These are phyloP conservation scores for Arthrobotrys pseudoclavata DNA, from an alignment of 2,329 filamentous ascomycete genomes.

Conservation along the genomic window DNA sequence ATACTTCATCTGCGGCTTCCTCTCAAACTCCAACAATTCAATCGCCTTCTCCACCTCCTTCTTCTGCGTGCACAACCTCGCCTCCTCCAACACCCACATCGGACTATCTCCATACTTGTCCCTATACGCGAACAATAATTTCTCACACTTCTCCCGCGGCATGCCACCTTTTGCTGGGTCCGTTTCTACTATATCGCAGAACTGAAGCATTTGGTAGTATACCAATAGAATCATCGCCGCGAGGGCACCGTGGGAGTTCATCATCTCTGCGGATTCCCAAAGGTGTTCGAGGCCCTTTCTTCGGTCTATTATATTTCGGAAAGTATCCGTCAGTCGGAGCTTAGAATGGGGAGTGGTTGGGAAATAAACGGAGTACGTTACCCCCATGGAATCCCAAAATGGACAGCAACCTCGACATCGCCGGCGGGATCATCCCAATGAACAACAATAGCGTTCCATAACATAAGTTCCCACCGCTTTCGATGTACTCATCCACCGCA, in stretches of 20 bases:
- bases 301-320: slow-evolving; percentile 71
- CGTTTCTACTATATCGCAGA: slow-evolving; percentile 83
- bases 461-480: slow-evolving; percentile 89
- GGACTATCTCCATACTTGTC: slow-evolving; percentile 82
- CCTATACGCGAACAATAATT: slow-evolving; percentile 80
- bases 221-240: slow-evolving; percentile 83
- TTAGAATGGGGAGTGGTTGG: neutral
- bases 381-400: slow-evolving; percentile 88
- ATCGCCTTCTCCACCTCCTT: slow-evolving; percentile 78
- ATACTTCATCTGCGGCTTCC: slow-evolving; percentile 78
- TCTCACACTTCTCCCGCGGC: slow-evolving; percentile 76
- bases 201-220: slow-evolving; percentile 86
- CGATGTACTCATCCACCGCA: slow-evolving; percentile 82
- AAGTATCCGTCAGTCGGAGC: neutral
- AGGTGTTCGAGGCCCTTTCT: slow-evolving; percentile 85
- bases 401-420: slow-evolving; percentile 86
- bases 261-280: slow-evolving; percentile 87
- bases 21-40: slow-evolving; percentile 73
- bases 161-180: slow-evolving; percentile 77
- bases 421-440: slow-evolving; percentile 91
- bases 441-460: slow-evolving; percentile 88
- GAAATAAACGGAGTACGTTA: slow-evolving; percentile 12
- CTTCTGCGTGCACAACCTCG: slow-evolving; percentile 78
- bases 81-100: slow-evolving; percentile 90
- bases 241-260: slow-evolving; percentile 93